phyloP scores from a whole-genome alignment of 2,329 filamentous ascomycete genomes.

The Elsinoe necatrix region DNA sequence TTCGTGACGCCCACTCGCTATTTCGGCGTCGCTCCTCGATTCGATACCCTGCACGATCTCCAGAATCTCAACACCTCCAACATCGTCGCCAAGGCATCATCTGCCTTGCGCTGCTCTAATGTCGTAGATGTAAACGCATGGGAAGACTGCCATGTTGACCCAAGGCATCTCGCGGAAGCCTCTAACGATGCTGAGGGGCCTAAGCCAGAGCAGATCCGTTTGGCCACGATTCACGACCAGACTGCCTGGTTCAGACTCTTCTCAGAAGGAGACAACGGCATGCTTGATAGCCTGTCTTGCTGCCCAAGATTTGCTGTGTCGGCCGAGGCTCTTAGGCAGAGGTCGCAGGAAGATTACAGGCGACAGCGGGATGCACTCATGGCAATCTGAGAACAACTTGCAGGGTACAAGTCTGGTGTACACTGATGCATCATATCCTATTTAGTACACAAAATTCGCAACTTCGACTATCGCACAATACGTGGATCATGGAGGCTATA shows the following conservation, averaged over 20 bases:
- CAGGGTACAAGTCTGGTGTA: too few relatives aligned
- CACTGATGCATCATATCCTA: too few relatives aligned
- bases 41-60: conserved; percentile 25
- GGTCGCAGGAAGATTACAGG: conserved; percentile 27
- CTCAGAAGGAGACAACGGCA: neutral
- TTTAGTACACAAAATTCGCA: too few relatives aligned
- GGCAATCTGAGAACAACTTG: neutral
- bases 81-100: conserved; percentile 23
- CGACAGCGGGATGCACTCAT: conserved; percentile 2
- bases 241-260: neutral
- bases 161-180: conserved; percentile 22
- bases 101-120: conserved; percentile 23
- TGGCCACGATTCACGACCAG: conserved; percentile 16
- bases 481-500: too few relatives aligned
- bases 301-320: conserved; percentile 31
- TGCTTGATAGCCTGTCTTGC: conserved; percentile 18
- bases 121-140: neutral
- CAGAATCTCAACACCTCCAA: conserved; percentile 20
- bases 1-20: conserved; percentile 25
- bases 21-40: conserved; percentile 20
- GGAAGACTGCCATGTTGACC: conserved; percentile 9
- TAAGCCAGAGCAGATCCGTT: conserved; percentile 18
- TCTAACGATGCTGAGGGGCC: neutral
- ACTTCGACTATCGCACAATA: too few relatives aligned
- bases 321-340: conserved; percentile 23